Conservation (phyloP, 2,329 filamentous ascomycete species). For the Metarhizium humberi region DNA sequence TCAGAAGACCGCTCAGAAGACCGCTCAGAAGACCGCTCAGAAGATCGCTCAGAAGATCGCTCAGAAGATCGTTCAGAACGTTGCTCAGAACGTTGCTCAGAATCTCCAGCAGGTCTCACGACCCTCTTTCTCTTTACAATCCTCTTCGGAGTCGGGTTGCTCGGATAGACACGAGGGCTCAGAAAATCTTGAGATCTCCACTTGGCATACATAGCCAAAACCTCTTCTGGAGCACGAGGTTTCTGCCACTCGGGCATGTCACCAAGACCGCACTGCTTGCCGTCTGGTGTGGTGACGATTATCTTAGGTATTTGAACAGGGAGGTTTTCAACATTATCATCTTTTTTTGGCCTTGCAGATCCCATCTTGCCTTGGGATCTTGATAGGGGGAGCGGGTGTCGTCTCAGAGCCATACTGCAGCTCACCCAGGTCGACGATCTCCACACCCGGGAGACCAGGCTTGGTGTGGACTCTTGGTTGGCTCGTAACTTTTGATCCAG, state of each 20-base stretch:
- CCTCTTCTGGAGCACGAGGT: background rate
- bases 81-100: too few relatives aligned
- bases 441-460: background rate
- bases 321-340: background rate
- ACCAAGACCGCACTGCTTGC: background rate
- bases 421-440: background rate
- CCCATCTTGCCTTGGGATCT: background rate
- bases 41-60: too few relatives aligned
- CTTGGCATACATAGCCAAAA: background rate
- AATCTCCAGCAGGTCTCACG: too few relatives aligned
- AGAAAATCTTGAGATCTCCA: too few relatives aligned
- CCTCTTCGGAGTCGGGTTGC: too few relatives aligned
- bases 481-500: background rate
- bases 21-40: too few relatives aligned
- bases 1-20: too few relatives aligned
- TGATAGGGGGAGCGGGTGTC: background rate
- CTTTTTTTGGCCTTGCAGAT: background rate
- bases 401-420: background rate
- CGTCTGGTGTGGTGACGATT: background rate
- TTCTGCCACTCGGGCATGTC: background rate
- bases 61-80: too few relatives aligned
- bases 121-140: too few relatives aligned
- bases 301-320: background rate
- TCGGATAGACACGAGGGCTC: too few relatives aligned
- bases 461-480: background rate